phyloP scores from a whole-genome alignment of 352 stramenopile species.

The Thalassiosira ordinaria region DNA sequence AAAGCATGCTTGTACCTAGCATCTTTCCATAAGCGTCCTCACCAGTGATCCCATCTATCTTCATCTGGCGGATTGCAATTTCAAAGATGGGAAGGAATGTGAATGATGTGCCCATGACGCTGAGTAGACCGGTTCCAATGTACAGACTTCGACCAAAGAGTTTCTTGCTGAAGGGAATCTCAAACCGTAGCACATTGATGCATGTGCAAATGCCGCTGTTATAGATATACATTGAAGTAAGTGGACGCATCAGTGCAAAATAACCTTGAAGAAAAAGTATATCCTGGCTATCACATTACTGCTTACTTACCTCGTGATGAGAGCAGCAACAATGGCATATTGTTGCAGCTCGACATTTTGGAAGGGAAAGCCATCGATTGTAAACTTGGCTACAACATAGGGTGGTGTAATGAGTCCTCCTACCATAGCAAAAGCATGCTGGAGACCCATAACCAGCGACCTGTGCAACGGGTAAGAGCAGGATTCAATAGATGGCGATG shows the following conservation, averaged over 20 bases:
- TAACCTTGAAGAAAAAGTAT: no score
- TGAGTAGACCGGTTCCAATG: constrained; percentile 75
- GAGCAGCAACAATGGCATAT: constrained; percentile 75
- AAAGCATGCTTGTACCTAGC: constrained; percentile 79
- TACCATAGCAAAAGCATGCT: constrained; percentile 85
- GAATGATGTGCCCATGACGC: constrained; percentile 83
- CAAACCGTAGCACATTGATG: constrained; percentile 68
- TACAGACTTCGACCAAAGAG: constrained; percentile 59
- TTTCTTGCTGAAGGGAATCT: constrained; percentile 67
- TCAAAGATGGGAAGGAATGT: constrained; percentile 85
- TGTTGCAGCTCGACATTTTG: constrained; percentile 57
- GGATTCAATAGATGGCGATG: not conserved
- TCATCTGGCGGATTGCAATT: constrained; percentile 78
- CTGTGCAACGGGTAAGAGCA: no score
- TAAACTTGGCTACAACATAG: constrained; percentile 68
- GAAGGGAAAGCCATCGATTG: constrained; percentile 49
- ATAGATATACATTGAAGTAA: no score
- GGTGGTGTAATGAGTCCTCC: constrained; percentile 80
- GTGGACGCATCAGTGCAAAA: no score
- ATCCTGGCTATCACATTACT: no score
- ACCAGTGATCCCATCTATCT: constrained; percentile 54
- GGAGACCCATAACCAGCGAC: constrained; percentile 76
- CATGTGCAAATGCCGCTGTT: constrained; percentile 69
- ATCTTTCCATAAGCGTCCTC: constrained; percentile 77
- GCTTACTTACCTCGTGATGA: constrained; percentile 66